Evolutionary conservation across 2,329 filamentous ascomycete species (phyloP).

Genomic region (Ceratocystis alfenasii): DNA sequence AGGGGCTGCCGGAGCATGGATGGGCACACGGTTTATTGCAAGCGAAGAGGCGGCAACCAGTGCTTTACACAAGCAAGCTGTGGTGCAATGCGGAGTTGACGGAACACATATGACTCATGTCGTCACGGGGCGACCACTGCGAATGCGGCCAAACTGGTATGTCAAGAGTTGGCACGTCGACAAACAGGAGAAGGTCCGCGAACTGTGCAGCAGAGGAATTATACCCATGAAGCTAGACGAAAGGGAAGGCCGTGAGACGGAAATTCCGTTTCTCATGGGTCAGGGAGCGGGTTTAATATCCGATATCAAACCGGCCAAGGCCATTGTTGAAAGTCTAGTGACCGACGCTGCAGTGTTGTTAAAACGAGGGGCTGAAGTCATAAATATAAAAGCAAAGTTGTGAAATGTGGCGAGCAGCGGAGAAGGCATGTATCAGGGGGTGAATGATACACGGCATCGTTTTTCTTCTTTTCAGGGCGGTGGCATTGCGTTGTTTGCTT

Average conservation of each 20-base stretch:
- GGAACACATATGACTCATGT: slow-evolving; percentile 77
- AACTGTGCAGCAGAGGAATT: slow-evolving; percentile 62
- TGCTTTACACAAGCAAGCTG: slow-evolving; percentile 69
- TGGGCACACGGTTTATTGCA: slow-evolving; percentile 86
- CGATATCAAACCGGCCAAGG: slow-evolving; percentile 65
- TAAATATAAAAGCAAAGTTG: slow-evolving; percentile 37
- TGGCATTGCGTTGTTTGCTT: neutral
- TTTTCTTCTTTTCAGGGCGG: neutral
- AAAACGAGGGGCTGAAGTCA: slow-evolving; percentile 48
- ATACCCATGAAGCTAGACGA: slow-evolving; percentile 75
- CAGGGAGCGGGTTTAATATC: slow-evolving; percentile 73
- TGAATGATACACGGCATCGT: neutral
- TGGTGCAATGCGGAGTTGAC: slow-evolving; percentile 65
- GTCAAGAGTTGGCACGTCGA: slow-evolving; percentile 63
- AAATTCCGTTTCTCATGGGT: slow-evolving; percentile 84
- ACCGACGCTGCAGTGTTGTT: slow-evolving; percentile 58
- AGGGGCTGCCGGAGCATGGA: slow-evolving; percentile 82
- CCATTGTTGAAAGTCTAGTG: slow-evolving; percentile 89
- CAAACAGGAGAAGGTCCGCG: slow-evolving; percentile 59
- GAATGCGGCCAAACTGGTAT: slow-evolving; percentile 74
- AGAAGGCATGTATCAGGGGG: slow-evolving; percentile 16
- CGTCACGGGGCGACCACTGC: slow-evolving; percentile 66
- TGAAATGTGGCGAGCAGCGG: slow-evolving; percentile 28
- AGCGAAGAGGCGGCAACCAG: slow-evolving; percentile 69
- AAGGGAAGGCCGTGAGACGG: slow-evolving; percentile 69